Conservation (phyloP, 768 basidiomycete species). For the Fomitopsis pulvina region DNA sequence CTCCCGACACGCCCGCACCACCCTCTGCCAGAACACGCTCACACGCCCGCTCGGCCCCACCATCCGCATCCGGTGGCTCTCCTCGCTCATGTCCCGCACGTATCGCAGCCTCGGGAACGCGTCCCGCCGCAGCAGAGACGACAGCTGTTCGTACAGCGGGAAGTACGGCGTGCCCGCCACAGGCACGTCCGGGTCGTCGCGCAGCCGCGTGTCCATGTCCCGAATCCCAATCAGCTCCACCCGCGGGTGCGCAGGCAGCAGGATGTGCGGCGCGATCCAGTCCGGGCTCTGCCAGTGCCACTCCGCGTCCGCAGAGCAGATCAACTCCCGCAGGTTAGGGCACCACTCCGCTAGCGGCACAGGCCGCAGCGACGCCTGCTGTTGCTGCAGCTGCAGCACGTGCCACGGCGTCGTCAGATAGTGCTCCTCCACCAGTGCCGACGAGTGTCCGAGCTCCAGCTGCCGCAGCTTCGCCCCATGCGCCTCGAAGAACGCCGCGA, state of each 20-base stretch:
- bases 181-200: conserved; percentile 29
- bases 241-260: conserved; percentile 56
- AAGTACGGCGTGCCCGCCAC: conserved; percentile 48
- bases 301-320: conserved; percentile 71
- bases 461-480: conserved; percentile 58
- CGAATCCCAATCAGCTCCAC: conserved; percentile 66
- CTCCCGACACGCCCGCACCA: conserved; percentile 40
- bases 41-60: conserved; percentile 29
- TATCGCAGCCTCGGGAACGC: conserved; percentile 58
- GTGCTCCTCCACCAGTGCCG: conserved; percentile 59
- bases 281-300: conserved; percentile 79
- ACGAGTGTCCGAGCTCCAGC: conserved; percentile 69
- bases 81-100: conserved; percentile 59
- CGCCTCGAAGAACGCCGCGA: conserved; percentile 55
- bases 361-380: conserved; percentile 11
- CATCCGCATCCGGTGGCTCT: conserved; percentile 48
- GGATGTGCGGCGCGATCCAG: conserved; percentile 74
- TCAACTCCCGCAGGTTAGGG: conserved; percentile 62
- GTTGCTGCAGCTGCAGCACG: conserved; percentile 15
- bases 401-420: conserved; percentile 43
- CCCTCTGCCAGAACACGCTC: conserved; percentile 33
- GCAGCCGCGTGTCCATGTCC: conserved; percentile 58
- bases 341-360: conserved; percentile 62
- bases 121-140: conserved; percentile 45
- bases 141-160: conserved; percentile 58